phyloP scores from a whole-genome alignment of 139 green algal genomes.

The Pycnococcus provasolii region DNA sequence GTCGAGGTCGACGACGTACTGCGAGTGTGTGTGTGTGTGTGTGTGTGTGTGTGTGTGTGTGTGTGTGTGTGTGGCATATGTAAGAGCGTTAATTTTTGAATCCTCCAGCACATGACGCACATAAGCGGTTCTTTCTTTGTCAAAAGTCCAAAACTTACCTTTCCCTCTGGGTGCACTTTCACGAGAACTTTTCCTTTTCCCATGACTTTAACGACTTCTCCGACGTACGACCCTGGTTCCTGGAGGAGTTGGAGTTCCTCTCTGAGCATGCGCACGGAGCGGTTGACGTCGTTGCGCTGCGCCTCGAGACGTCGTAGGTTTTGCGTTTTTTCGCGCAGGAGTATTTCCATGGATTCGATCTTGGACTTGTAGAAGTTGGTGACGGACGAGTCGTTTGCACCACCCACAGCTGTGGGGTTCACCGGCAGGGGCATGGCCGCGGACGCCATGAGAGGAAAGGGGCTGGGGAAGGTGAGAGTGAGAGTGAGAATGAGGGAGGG shows the following conservation, averaged over 20 bases:
- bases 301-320: conserved; percentile 93
- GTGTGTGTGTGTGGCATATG: no score
- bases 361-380: conserved; percentile 65
- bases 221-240: conserved; percentile 96
- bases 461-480: no score
- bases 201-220: conserved; percentile 99
- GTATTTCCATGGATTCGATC: conserved; percentile 90
- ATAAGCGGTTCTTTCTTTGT: neutral
- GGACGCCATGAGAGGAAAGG: no score
- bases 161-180: conserved; percentile 44
- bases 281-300: conserved; percentile 95
- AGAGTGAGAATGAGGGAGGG: no score
- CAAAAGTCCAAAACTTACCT: conserved; percentile 4
- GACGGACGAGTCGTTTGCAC: no score
- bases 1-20: conserved; percentile 94
- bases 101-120: neutral
- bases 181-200: conserved; percentile 98
- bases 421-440: no score
- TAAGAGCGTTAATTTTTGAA: neutral
- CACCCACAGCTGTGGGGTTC: no score
- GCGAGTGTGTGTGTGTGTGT: conserved; percentile 70
- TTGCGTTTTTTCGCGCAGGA: conserved; percentile 76
- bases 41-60: conserved; percentile 37
- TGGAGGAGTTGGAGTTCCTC: conserved; percentile 97
- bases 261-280: conserved; percentile 81